Evolutionary conservation across 23 red algal species (phyloP).

Genomic region (Chondrus crispus): DNA sequence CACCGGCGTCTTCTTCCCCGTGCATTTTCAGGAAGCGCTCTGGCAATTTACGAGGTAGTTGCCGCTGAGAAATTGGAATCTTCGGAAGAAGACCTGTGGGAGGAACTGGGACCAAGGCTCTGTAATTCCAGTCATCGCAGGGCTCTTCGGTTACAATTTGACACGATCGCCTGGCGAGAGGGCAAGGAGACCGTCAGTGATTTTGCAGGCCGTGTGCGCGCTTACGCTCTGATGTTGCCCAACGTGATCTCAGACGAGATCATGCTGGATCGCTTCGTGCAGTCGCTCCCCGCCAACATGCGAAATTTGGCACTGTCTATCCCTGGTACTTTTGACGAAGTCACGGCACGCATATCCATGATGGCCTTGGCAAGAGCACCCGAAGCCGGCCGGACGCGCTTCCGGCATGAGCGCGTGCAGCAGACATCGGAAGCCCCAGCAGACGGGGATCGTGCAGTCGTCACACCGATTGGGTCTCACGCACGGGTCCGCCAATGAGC

Average conservation of each 20-base stretch:
- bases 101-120: background rate
- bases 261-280: background rate
- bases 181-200: background rate
- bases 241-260: background rate
- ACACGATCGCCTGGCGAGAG: background rate
- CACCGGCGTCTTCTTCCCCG: background rate
- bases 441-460: too few relatives aligned
- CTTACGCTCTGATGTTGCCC: background rate
- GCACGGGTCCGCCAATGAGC: too few relatives aligned
- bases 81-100: too few relatives aligned
- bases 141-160: background rate
- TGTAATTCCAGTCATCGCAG: background rate
- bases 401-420: too few relatives aligned
- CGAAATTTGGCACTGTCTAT: background rate
- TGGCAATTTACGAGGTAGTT: background rate
- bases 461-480: too few relatives aligned
- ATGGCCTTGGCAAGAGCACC: too few relatives aligned
- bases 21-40: background rate
- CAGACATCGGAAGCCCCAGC: too few relatives aligned
- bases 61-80: background rate
- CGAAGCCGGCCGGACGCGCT: too few relatives aligned
- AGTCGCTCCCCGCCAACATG: background rate
- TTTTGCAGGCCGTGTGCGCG: background rate
- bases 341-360: too few relatives aligned
- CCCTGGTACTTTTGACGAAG: background rate